Base-by-base conservation (phyloP, 495 filamentous ascomycete species). In the Talaromyces thailandensis region DNA sequence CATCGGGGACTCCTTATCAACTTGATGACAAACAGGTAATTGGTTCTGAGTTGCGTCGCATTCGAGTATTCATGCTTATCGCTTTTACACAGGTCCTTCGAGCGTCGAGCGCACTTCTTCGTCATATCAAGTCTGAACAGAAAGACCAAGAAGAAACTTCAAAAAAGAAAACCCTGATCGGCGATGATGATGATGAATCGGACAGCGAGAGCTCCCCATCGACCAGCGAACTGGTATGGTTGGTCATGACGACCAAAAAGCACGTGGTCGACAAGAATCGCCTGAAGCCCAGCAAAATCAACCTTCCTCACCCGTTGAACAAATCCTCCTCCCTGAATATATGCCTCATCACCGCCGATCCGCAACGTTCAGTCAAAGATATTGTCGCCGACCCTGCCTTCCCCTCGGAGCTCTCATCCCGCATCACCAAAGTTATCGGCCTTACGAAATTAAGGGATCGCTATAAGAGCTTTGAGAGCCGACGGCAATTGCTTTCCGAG, bases 281-380 rank as follows among this genome's bases (percentile, higher is more conserved):
- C 48, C 80, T 97, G 59, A 96, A 96, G 78, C 93, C 94, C 28
- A 78, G 79, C 52, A 88, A 86, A 68, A 82, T 89, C 67, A 67
- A 53, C 61, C 68, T 82, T 56, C 90, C 91, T 12, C 84, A 94
- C 71, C 79, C 90, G 4, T 81, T 94, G 35, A 87, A 89, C 75
- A 71, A 74, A 53, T 76, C 82, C 57, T 73, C 81, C 29, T 82
- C 76, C 45, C 78, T 84, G 58, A 90, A 82, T 60, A 86, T 95
- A 68, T 96, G 93, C 73, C 78, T 96, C 58, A 92, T 95, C 66
- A 87, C 87, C 63, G 84, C 84, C 65, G 88, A 96, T 69, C 94
- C 94, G 12, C 92, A 96, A 79, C 86, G 93, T 58, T 76, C 80
- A 21, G 93, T 92, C 79, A 98, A 97, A 80, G 90, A 98, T 75